Percentiles rank a stretch among this genome's conserved stretches.
Evolutionary conservation across 495 filamentous ascomycete genomes (phyloP).

Genomic region (Aspergillus saccharolyticus): DNA sequence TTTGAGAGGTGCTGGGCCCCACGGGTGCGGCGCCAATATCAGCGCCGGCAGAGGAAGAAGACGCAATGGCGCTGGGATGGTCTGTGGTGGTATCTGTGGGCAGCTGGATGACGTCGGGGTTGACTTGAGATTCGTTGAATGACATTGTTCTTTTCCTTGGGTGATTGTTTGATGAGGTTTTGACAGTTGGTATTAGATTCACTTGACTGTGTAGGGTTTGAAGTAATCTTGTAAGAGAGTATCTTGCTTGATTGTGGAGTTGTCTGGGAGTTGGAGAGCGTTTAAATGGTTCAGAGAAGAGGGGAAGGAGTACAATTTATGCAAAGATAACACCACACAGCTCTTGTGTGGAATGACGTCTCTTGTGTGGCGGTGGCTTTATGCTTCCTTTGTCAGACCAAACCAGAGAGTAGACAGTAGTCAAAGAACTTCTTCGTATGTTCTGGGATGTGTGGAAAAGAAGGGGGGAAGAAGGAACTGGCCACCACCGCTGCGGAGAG

Average conservation of each 20-base stretch:
- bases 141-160: background rate
- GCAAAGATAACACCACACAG: background rate
- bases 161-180: too few species aligned
- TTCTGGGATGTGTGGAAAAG: background rate
- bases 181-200: background rate
- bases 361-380: background rate
- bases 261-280: background rate
- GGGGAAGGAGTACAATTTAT: background rate
- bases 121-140: background rate
- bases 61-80: too few species aligned
- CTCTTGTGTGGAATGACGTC: background rate
- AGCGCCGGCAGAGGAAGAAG: background rate
- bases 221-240: background rate
- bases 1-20: slow-evolving; percentile 1
- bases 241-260: too few species aligned
- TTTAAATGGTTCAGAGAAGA: background rate
- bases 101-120: background rate
- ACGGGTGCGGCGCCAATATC: background rate
- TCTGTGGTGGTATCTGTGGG: background rate
- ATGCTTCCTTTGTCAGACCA: background rate
- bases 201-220: background rate
- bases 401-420: background rate
- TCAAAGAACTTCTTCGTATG: background rate
- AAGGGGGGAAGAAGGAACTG: background rate
- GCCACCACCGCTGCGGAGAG: too few species aligned